These are phyloP conservation scores for Diaporthe sp. DNA, from an alignment of 2,329 filamentous ascomycete genomes.

Conservation along the genomic window DNA sequence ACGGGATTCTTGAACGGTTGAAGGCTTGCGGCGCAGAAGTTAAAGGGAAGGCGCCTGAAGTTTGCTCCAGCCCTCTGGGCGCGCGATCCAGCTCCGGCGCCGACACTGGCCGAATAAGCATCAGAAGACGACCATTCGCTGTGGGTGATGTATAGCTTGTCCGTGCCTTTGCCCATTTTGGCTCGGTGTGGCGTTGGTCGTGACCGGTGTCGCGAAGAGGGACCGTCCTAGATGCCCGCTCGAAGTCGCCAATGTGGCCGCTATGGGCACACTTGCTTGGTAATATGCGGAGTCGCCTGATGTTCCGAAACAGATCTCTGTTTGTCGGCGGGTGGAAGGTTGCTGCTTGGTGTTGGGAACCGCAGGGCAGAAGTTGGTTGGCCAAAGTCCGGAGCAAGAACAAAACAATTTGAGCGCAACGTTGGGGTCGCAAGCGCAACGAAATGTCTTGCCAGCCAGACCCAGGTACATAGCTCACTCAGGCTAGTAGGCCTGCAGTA, in stretches of 20 bases:
- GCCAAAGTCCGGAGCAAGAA: background rate
- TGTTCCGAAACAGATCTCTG: background rate
- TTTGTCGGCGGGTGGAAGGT: background rate
- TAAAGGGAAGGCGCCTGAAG: constrained; percentile 94
- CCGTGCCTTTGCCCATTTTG: constrained; percentile 63
- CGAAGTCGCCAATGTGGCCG: background rate
- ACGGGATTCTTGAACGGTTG: constrained; percentile 96
- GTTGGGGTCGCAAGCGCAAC: constrained; percentile 3
- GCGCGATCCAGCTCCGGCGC: constrained; percentile 73
- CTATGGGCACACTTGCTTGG: background rate
- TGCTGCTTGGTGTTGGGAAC: background rate
- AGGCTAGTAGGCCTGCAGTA: constrained; percentile 2
- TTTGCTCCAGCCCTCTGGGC: constrained; percentile 65
- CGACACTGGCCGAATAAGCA: constrained; percentile 84
- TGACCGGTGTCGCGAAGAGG: background rate
- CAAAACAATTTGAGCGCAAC: background rate
- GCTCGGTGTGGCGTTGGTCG: constrained; percentile 25
- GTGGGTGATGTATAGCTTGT: constrained; percentile 84
- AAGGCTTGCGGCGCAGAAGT: constrained; percentile 95
- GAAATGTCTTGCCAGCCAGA: constrained; percentile 29
- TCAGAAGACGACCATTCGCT: constrained; percentile 96
- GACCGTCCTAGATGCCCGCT: background rate
- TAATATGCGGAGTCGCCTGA: background rate
- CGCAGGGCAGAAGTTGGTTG: background rate
- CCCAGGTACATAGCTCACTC: background rate